Conservation (phyloP, 176 grass and related monocot species). For the Tuctoria greenei region DNA sequence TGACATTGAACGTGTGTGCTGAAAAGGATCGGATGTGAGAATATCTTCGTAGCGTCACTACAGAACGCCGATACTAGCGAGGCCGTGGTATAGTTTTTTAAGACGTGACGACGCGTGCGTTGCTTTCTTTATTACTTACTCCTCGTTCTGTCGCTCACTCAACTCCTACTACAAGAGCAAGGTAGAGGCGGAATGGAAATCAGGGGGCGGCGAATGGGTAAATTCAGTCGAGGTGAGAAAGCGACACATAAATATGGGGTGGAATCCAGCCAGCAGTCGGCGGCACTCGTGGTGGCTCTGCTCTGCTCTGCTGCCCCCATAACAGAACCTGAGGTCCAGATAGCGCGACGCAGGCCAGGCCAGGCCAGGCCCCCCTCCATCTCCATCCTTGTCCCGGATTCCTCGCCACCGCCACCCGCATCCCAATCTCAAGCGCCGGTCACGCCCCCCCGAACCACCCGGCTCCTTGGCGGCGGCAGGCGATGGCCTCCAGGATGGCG, state of each 20-base stretch:
- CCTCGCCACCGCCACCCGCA: conserved; percentile 3
- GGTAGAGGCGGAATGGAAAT: no score
- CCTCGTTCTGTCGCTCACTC: no score
- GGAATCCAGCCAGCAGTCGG: not conserved
- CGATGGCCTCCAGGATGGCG: conserved; percentile 49
- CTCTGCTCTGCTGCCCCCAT: not conserved
- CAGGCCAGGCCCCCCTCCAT: no score
- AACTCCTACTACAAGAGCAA: no score
- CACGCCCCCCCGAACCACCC: not conserved
- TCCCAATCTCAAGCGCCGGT: conserved; percentile 26
- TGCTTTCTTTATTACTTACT: no score
- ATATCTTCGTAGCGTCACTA: no score
- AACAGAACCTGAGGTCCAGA: conserved; percentile 17
- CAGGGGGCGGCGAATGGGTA: conserved; percentile 7
- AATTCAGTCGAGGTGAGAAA: not conserved
- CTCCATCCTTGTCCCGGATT: not conserved
- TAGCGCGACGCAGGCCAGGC: no score
- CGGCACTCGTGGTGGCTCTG: not conserved
- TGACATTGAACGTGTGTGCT: no score
- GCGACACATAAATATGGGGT: conserved; percentile 30
- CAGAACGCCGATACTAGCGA: no score
- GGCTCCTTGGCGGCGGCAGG: conserved; percentile 2
- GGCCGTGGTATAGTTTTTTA: no score
- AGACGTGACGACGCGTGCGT: no score
- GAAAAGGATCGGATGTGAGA: no score